Conservation (phyloP, 164 flowering plant genomes). For the Stephania cephalantha region DNA sequence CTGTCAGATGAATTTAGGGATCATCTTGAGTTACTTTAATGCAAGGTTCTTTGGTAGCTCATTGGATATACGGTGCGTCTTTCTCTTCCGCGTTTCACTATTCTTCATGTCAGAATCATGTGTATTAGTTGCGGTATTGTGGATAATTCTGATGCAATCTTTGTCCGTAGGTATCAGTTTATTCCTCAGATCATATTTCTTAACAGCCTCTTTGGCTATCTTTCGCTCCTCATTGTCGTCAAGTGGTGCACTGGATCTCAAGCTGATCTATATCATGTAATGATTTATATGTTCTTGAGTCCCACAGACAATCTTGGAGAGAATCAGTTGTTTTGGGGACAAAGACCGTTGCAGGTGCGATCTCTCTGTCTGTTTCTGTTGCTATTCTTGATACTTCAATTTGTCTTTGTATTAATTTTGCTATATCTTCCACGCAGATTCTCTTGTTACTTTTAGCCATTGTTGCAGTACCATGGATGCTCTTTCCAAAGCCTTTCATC, state of each 20-base stretch:
- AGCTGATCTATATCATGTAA: conserved; percentile 93
- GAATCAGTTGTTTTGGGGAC: conserved; percentile 89
- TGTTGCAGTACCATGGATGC: conserved; percentile 98
- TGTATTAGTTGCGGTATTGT: not conserved
- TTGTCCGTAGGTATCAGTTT: conserved; percentile 71
- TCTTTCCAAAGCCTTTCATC: conserved; percentile 89
- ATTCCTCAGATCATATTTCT: conserved; percentile 91
- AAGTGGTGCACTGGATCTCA: conserved; percentile 98
- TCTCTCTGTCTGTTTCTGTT: conserved; percentile 11
- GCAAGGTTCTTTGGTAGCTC: conserved; percentile 65
- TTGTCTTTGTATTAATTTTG: conserved; percentile 8
- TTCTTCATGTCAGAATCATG: not conserved
- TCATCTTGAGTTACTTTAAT: conserved; percentile 83
- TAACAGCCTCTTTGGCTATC: conserved; percentile 93
- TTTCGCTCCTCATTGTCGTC: conserved; percentile 73
- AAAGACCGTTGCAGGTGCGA: conserved; percentile 74
- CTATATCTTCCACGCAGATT: conserved; percentile 44
- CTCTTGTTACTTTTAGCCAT: conserved; percentile 68
- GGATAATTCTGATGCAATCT: conserved; percentile 9
- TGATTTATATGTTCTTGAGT: conserved; percentile 96
- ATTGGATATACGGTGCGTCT: conserved; percentile 64
- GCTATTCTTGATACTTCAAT: not conserved
- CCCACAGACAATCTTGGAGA: conserved; percentile 90
- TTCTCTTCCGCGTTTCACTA: not conserved
- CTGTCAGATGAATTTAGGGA: conserved; percentile 80